A percentile compares a stretch with the other conserved stretches of the same genome.
Conservation (phyloP, 2,329 filamentous ascomycete genomes). For the Leptographium wingfieldii region DNA sequence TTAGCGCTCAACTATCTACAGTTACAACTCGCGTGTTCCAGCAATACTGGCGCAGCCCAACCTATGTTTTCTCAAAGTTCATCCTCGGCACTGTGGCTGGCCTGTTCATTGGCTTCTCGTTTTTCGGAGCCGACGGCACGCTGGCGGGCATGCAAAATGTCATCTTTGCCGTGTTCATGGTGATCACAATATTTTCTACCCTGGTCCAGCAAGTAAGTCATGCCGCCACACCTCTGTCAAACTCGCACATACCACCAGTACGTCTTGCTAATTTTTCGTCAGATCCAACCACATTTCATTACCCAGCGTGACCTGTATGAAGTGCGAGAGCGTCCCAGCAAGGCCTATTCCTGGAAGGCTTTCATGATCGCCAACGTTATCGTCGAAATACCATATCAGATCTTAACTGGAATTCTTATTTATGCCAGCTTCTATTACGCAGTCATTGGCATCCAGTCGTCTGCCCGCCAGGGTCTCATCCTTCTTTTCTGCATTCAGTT, state of each 20-base stretch:
- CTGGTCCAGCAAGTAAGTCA: conserved; percentile 61
- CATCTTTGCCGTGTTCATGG: conserved; percentile 74
- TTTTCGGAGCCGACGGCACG: conserved; percentile 57
- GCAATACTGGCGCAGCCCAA: conserved; percentile 82
- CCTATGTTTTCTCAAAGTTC: conserved; percentile 77
- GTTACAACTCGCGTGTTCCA: conserved; percentile 67
- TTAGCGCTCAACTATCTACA: conserved; percentile 51
- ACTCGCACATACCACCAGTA: not conserved
- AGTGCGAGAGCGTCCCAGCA: conserved; percentile 69
- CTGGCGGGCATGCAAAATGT: conserved; percentile 72
- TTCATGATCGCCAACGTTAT: conserved; percentile 74
- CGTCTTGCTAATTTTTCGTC: not conserved
- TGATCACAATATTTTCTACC: conserved; percentile 68
- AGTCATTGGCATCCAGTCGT: conserved; percentile 36
- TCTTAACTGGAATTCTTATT: conserved; percentile 51
- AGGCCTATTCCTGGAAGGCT: conserved; percentile 73
- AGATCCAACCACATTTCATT: conserved; percentile 57
- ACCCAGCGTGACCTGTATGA: conserved; percentile 74
- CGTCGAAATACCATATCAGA: conserved; percentile 80
- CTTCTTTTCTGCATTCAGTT: conserved; percentile 52
- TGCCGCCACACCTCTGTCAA: not conserved
- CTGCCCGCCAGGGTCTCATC: conserved; percentile 49
- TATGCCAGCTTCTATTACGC: conserved; percentile 70
- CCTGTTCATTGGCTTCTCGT: conserved; percentile 73
- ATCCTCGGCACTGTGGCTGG: conserved; percentile 50